Evolutionary conservation across 2,329 filamentous ascomycete genomes (phyloP), one percentile per base, ranked within the genome.

Genomic region (Ophiocordyceps unilateralis): DNA sequence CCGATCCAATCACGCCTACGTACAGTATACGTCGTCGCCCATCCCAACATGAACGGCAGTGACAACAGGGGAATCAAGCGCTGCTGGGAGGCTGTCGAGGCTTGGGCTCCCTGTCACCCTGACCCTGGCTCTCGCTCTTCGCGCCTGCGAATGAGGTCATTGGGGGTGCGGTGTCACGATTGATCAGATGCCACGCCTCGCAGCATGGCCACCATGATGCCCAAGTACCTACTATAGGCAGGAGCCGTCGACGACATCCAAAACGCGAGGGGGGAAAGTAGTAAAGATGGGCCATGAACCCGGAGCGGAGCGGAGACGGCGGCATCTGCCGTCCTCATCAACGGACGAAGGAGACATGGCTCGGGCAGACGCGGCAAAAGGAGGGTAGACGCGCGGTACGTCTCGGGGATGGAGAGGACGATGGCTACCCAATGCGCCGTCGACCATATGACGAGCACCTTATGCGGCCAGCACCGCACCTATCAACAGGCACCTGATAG

Each of bases 41-140:
- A 94, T 9, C 77, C 86, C 61, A 94, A 94, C 63, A 84, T 82
- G 59, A 95, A 93, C 15, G 96, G 85, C 84, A 44, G 83, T 66
- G 5, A 87, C 84, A 26, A 91, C 84, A 10, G n/a, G n/a, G n/a
- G n/a, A n/a, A n/a, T n/a, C n/a, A n/a, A 93, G 61, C 39, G 86
- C 61, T 81, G 19, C 78, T 75, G 28, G 84, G 77, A 7, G 85
- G 83, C 28, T 95, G 71, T 47, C 86, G 77, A 63, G 82, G 93
- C 63, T 95, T 89, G 9, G 89, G 88, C 66, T 94, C 85, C 46
- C 77, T 81, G 41, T 72, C 66, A 6, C 72, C 75, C 63, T 53
- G 46, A 68, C 55, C 5, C 70, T 71, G 38, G 68, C n/a, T 69
- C 58, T 71, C 64, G 50, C 57, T 26, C 55, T 49, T 67, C 65